A percentile compares a stretch with the other conserved stretches of the same genome.
Conservation (phyloP, 2,329 filamentous ascomycete species). For the Fusarium hainanense region DNA sequence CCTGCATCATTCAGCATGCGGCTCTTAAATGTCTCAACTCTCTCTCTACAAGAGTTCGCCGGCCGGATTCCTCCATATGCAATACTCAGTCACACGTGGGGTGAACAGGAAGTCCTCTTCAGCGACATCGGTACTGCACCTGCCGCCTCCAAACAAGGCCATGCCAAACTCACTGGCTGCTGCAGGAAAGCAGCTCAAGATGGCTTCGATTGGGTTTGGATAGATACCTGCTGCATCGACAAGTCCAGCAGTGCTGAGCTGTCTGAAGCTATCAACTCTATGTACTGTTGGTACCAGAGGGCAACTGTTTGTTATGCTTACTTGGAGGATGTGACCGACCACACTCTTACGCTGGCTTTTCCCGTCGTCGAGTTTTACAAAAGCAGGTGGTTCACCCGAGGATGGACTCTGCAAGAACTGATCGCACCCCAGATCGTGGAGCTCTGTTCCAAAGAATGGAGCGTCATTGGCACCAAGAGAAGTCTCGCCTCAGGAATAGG, state of each 20-base stretch:
- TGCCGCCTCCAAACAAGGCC: constrained; percentile 1
- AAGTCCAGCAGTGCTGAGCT: constrained; percentile 27
- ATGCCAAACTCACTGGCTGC: constrained; percentile 5
- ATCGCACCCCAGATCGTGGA: constrained; percentile 20
- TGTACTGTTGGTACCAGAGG: constrained; percentile 16
- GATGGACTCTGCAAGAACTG: constrained; percentile 20
- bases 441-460: constrained; percentile 11
- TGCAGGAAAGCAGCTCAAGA: constrained; percentile 13
- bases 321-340: constrained; percentile 13
- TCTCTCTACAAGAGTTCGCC: constrained; percentile 5
- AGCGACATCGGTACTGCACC: not conserved
- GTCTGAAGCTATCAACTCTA: constrained; percentile 22
- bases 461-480: constrained; percentile 14
- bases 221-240: constrained; percentile 27
- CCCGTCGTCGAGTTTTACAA: constrained; percentile 2
- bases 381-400: constrained; percentile 20
- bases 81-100: constrained; percentile 22
- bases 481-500: constrained; percentile 12
- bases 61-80: constrained; percentile 13
- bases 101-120: constrained; percentile 14
- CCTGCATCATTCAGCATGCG: constrained; percentile 3
- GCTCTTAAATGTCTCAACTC: constrained; percentile 16
- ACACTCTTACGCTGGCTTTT: not conserved
- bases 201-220: constrained; percentile 16
- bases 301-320: constrained; percentile 20